Base-by-base conservation (phyloP, 2,329 filamentous ascomycete genomes). In the Cadophora sp. region DNA sequence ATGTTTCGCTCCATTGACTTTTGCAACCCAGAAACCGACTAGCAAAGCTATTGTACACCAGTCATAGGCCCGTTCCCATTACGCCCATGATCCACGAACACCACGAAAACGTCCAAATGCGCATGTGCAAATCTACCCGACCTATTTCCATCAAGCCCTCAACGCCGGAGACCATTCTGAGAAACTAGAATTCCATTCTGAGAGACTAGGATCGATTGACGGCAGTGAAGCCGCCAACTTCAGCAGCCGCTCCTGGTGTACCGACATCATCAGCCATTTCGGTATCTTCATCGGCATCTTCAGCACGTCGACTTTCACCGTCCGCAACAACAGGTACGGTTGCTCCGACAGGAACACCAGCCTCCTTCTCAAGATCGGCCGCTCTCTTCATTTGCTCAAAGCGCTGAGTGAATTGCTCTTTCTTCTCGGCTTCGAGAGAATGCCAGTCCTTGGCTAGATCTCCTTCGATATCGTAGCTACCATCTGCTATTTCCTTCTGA, bases 241-340 rank as follows among this genome's bases (percentile, higher is more conserved):
- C 70, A n/a, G 56, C 66, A 24, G 40, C 65, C 22, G 55, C 62
- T 26, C 51, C 61, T 46, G 71, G 63, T n/a, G 67, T 69, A 16
- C 65, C 67, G 51, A 62, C 64, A 31, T 70, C 70, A 63, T 80
- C 79, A 65, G 76, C 78, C 62, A 77, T 77, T 48, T 77, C 76
- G 9, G 76, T 72, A 68, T 78, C 77, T 29, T 76, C 74, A 58
- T 77, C 75, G n/a, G 67, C 70, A 19, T 69, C 73, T 22, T 68
- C 69, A 29, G 73, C 70, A 59, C 29, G 65, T 46, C 71, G 68
- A 53, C 26, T 61, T 43, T 70, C 72, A 29, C 55, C 72, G 63
- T 74, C 69, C 43, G 71, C 62, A 26, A 68, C 61, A 9, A 65
- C 62, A 61, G 68, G 69, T 56, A 62, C 66, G 27, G 76, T 74